Evolutionary conservation across 306 rosid species (phyloP), one percentile per base, ranked within the genome.

Genomic region (Acacia crassicarpa): DNA sequence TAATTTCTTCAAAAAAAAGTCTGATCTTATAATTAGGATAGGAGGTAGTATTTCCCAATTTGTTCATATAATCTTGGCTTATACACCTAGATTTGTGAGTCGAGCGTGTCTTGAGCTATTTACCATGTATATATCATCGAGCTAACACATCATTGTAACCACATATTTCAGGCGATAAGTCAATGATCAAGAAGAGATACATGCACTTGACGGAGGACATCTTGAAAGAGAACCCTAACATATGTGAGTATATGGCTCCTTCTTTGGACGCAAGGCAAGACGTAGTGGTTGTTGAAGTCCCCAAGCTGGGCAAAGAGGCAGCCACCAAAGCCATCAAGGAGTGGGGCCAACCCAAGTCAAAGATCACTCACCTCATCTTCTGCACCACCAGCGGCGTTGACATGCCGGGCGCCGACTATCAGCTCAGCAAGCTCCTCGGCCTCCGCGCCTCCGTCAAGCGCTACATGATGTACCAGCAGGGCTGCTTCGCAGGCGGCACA

Each of bases 301-400:
- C 74, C 0, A 68, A 68, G 51, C 14, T 41, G 5, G 74, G 74
- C 0, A 68, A 68, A 68, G 74, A 68, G 74, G 74, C 74, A 0
- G 74, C 74, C 14, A 68, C 74, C 16, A 68, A 41, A n/a, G 51
- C 74, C 17, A 68, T 68, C 1, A 68, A 20, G 74, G 74, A 68
- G 10, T 68, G 74, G 74, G 74, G 74, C 19, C 74, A 69, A n/a
- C 74, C 74, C 4, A 69, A 69, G 20, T 69, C 74, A 0, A 69
- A 69, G 74, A 69, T 69, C 16, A 69, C 74, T n/a, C 74, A 69
- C 20, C 74, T 69, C 33, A 69, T 69, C 74, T 69, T 69, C 3
- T 69, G 74, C 10, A 43, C 74, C 35, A 69, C 74, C 2, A 43
- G 74, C 23, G 74, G 74, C 14, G 74, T 69, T 0, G 54, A 69